phyloP scores from a whole-genome alignment of 257 asterid genomes.

The Solanum etuberosum region DNA sequence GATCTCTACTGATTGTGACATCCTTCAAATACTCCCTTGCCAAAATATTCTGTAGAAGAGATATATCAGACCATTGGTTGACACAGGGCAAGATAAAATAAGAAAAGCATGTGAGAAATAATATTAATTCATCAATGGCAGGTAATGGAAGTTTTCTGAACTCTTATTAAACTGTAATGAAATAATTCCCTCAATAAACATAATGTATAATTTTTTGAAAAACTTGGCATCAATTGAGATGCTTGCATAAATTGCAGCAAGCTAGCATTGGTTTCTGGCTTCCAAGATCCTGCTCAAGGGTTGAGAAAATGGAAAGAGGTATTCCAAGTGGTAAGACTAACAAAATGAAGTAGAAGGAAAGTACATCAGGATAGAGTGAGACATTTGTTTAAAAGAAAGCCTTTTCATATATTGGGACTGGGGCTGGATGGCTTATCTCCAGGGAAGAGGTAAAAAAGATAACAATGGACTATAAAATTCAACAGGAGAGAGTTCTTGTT shows the following conservation, averaged over 20 bases:
- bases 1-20: constrained; percentile 67
- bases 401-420: neutral
- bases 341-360: neutral
- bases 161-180: neutral
- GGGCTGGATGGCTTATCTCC: neutral
- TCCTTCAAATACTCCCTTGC: constrained; percentile 95
- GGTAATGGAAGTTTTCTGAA: neutral
- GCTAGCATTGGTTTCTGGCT: constrained; percentile 15
- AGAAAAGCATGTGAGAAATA: neutral
- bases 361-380: neutral
- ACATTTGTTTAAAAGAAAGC: neutral
- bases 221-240: neutral
- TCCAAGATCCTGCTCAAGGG: neutral
- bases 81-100: neutral
- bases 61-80: neutral
- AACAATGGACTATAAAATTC: neutral
- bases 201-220: neutral
- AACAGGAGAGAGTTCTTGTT: neutral
- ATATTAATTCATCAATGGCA: neutral
- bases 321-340: neutral
- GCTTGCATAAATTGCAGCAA: neutral
- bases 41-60: constrained; percentile 53
- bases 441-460: neutral
- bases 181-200: neutral
- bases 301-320: neutral